Evolutionary conservation across 768 basidiomycete species (phyloP).

Genomic region (Leccinum sublutescens): DNA sequence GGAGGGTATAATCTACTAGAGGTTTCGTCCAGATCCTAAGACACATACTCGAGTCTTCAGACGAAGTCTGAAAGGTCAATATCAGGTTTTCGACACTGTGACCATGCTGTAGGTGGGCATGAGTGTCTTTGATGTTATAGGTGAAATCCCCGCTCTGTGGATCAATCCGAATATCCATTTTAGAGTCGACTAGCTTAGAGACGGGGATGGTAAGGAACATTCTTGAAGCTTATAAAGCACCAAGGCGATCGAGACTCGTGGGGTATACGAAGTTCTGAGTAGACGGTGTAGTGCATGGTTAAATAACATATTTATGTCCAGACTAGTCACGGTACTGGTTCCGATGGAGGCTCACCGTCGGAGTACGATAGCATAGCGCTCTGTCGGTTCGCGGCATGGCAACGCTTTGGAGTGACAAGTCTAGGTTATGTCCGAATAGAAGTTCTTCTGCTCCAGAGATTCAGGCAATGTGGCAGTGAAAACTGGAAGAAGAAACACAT

Average conservation of each 20-base stretch:
- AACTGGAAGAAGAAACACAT: background rate
- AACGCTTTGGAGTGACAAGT: background rate
- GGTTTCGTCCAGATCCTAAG: background rate
- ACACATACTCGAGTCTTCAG: background rate
- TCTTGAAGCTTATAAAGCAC: background rate
- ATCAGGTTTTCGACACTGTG: background rate
- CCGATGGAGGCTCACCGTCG: background rate
- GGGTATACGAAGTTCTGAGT: background rate
- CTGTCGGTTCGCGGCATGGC: background rate
- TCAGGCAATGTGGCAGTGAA: background rate
- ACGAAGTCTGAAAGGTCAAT: background rate
- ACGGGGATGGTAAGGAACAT: slow-evolving; percentile 3
- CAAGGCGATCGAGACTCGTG: background rate
- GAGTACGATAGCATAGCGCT: background rate
- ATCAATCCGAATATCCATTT: background rate
- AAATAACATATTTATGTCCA: background rate
- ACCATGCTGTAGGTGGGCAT: background rate
- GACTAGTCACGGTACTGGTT: background rate
- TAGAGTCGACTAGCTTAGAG: background rate
- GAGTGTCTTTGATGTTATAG: slow-evolving; percentile 1
- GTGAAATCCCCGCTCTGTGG: background rate
- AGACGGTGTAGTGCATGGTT: background rate
- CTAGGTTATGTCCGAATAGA: background rate
- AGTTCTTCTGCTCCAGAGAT: background rate
- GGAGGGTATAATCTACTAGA: background rate